Evolutionary conservation across 1,284 basidiomycete species (phyloP).

Genomic region (Salmacisia buchloeana): DNA sequence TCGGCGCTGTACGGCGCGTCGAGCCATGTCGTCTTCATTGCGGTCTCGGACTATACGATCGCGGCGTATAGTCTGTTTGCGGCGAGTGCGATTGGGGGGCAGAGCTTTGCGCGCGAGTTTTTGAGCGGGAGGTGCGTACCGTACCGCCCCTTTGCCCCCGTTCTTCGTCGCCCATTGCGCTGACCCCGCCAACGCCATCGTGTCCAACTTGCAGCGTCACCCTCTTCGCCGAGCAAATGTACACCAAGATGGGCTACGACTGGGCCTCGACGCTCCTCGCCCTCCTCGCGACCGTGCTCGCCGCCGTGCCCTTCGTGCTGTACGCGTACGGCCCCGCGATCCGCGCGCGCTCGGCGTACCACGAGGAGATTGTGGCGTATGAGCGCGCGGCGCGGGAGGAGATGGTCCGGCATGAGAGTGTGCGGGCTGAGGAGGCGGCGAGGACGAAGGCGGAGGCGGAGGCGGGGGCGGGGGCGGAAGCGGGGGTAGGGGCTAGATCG

Average conservation of each 20-base stretch:
- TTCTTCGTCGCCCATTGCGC: not conserved
- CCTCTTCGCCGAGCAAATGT: conserved; percentile 29
- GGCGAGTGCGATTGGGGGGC: conserved; percentile 33
- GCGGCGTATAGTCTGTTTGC: conserved; percentile 32
- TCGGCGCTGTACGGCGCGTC: conserved; percentile 28
- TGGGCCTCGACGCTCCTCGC: conserved; percentile 28
- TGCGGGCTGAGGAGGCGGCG: not conserved
- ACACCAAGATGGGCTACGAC: conserved; percentile 17
- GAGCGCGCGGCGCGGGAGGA: conserved; percentile 16
- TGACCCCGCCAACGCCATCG: too few species aligned
- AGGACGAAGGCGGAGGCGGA: not conserved
- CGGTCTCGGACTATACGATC: conserved; percentile 38
- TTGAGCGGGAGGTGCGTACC: conserved; percentile 19
- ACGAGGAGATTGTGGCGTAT: conserved; percentile 25
- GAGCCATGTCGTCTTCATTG: conserved; percentile 37
- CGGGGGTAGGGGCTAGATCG: not conserved
- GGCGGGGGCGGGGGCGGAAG: not conserved
- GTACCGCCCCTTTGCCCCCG: not conserved
- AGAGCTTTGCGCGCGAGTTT: conserved; percentile 33
- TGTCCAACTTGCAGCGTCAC: conserved; percentile 15
- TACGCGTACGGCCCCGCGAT: conserved; percentile 33
- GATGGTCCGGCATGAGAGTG: not conserved
- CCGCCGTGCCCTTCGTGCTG: conserved; percentile 29
- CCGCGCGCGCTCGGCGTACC: conserved; percentile 28
- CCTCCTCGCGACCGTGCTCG: conserved; percentile 30